Evolutionary conservation across 2,329 filamentous ascomycete genomes (phyloP).

Genomic region (Leptographium wingfieldii): DNA sequence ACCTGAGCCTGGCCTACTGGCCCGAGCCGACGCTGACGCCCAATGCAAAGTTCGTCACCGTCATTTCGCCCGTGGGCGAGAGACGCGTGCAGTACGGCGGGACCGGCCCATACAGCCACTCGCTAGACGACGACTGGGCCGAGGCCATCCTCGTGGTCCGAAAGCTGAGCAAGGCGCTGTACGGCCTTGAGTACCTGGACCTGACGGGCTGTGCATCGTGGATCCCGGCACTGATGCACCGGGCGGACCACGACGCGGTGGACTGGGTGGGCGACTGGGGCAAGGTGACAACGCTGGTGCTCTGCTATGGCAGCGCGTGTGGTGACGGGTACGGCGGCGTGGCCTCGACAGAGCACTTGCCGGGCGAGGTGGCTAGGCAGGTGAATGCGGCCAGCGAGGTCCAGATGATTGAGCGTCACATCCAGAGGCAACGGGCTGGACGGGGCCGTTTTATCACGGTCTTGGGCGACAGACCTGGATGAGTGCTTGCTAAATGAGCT

Average conservation of each 20-base stretch:
- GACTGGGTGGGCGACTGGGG: slow-evolving; percentile 33
- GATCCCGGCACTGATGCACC: slow-evolving; percentile 33
- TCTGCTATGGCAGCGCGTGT: slow-evolving; percentile 4
- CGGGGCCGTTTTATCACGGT: slow-evolving; percentile 14
- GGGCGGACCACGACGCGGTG: slow-evolving; percentile 31
- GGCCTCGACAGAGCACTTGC: background rate
- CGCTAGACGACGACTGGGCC: slow-evolving; percentile 44
- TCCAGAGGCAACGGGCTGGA: slow-evolving; percentile 10
- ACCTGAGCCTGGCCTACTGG: slow-evolving; percentile 50
- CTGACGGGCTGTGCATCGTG: slow-evolving; percentile 46
- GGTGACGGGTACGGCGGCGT: background rate
- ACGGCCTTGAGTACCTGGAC: slow-evolving; percentile 48
- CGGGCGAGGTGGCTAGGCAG: slow-evolving; percentile 4
- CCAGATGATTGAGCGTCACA: slow-evolving; percentile 10
- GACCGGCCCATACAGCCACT: slow-evolving; percentile 45
- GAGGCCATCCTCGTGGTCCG: slow-evolving; percentile 44
- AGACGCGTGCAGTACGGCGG: slow-evolving; percentile 37
- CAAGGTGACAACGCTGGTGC: slow-evolving; percentile 12
- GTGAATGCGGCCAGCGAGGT: slow-evolving; percentile 7
- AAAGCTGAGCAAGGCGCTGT: slow-evolving; percentile 39
- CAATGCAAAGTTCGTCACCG: slow-evolving; percentile 34
- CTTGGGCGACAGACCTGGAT: background rate
- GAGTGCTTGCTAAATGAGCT: background rate
- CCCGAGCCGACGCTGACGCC: slow-evolving; percentile 46
- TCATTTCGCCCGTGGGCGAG: slow-evolving; percentile 30